Base-by-base conservation (phyloP, 73 alveolate genomes). In the Tetrahymena elliotti region DNA sequence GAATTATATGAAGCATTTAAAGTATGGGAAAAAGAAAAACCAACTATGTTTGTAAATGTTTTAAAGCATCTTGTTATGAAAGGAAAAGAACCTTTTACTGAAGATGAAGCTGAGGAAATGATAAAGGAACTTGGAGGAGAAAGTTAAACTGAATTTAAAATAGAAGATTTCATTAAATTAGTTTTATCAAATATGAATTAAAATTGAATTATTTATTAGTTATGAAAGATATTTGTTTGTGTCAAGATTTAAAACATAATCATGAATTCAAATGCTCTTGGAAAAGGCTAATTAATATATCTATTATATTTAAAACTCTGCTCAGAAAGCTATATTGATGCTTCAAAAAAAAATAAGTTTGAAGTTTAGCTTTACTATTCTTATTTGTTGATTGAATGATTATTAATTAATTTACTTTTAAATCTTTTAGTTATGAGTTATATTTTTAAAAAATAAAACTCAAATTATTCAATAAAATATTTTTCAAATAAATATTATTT, bases 31-130 rank as follows among this genome's bases (percentile, higher is more conserved):
- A 97, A 97, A 37, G 96, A 98, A 37, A 96, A 95, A 95, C 96
- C 96, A 39, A 95, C 94, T 93, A 68, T 98, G 35, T 47, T 97
- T 84, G 96, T 95, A 33, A 97, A 94, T 93, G 94, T 94, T 36
- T 95, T 98, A 35, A 96, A 96, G 54, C 95, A 84, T 47, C 47
- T 95, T 92, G 95, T 98, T 96, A 96, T 88, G 93, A 96, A 94
- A 53, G 38, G 94, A 52, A 98, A 99, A 68, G 99, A 98, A 92
- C 95, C 97, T 54, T 95, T 98, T 97, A 92, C 93, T 41, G 99
- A 98, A 35, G 98, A 97, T 38, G 98, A 97, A 93, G 96, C 98
- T 12, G 98, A 97, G 68, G 97, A 98, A 83, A 95, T 98, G 84
- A 94, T 94, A 33, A 93, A 94, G 36, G 96, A 94, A 84, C 36